Base-by-base conservation (phyloP, 2,329 filamentous ascomycete species). In the Pseudomassariella vexata region DNA sequence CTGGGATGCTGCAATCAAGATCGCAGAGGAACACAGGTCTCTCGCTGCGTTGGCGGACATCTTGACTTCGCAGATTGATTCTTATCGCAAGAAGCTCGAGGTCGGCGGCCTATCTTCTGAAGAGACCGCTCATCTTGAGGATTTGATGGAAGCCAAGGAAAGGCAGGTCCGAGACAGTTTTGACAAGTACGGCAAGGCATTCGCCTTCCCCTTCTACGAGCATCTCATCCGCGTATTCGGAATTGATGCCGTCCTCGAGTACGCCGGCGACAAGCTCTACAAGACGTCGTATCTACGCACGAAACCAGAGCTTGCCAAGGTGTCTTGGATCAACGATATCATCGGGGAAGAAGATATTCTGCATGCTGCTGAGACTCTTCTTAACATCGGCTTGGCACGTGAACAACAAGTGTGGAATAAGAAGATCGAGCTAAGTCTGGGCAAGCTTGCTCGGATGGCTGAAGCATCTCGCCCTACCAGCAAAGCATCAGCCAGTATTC, bases 321-420 rank as follows among this genome's bases (percentile, higher is more conserved):
- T 98, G 26, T 80, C 82, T 29, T 98, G 92, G 92, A 94, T 98
- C 62, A 94, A 98, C 53, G 89, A 96, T 52, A 73, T 96, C 6
- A 70, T 79, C 38, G 72, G 75, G 16, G 85, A 92, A 52, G 70
- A 79, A 37, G 79, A 95, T 47, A 87, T 87, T 41, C 66, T 75
- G 9, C 73, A 76, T 35, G 89, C 90, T 9, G 80, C 82, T 5
- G 63, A 76, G 24, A 82, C 80, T 1, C 69, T 98, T 28, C 65
- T 84, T 25, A 65, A 76, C 6, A 68, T 89, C 14, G 88, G 85
- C 0, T 63, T 81, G 14, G 69, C 71, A 30, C 76, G 78, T 33
- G 89, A 95, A 55, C 73, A 77, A 32, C 82, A 89, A 46, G 62
- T 92, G 4, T 96, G 90, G 90, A 87, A 79, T 60, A 94, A 94